Conservation (phyloP, 176 grass and related monocot genomes). For the Aegilops umbellulata region DNA sequence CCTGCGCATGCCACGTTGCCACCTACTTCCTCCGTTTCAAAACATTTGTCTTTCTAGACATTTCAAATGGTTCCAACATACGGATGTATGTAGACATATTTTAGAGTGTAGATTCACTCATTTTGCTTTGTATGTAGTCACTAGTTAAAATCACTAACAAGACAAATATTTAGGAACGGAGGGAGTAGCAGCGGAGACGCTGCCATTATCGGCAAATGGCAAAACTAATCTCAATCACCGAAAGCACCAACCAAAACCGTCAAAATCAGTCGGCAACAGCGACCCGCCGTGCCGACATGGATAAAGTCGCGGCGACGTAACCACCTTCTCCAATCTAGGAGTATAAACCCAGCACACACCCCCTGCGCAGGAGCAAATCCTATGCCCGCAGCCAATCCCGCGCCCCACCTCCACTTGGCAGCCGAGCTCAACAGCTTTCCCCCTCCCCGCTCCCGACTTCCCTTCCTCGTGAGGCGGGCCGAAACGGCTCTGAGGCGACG, state of each 20-base stretch:
- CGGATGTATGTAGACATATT: too few relatives aligned
- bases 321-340: not conserved
- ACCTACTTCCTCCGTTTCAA: too few relatives aligned
- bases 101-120: too few relatives aligned
- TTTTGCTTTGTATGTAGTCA: too few relatives aligned
- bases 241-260: not conserved
- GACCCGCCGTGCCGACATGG: conserved; percentile 5
- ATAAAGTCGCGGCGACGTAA: not conserved
- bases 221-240: not conserved
- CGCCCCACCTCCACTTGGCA: not conserved
- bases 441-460: not conserved
- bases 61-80: too few relatives aligned
- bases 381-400: not conserved
- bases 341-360: not conserved
- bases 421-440: not conserved
- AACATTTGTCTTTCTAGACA: too few relatives aligned
- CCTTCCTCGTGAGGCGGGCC: conserved; percentile 44
- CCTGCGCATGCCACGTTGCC: not conserved
- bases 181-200: not conserved
- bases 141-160: too few relatives aligned
- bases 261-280: conserved; percentile 4
- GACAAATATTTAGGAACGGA: too few relatives aligned
- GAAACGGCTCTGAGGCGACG: conserved; percentile 18
- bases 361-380: not conserved
- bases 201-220: not conserved